These are phyloP conservation scores for Akanthomyces uredinophilus DNA, from an alignment of 2,329 filamentous ascomycete species.

Conservation along the genomic window DNA sequence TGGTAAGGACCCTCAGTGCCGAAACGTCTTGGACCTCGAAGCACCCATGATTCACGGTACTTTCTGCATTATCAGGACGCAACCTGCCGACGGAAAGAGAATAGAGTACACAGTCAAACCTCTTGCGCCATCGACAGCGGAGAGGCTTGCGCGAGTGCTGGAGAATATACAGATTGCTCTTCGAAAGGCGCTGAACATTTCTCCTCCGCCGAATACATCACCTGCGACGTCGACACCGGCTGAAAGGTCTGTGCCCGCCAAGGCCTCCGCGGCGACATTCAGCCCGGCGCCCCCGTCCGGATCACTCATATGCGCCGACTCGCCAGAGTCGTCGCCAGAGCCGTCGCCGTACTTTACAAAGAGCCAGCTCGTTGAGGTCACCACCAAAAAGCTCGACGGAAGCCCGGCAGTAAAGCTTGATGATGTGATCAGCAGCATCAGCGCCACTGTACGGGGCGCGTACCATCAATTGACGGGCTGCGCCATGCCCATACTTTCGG, in stretches of 20 bases:
- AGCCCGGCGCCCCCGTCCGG: slow-evolving; percentile 8
- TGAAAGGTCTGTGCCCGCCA: neutral
- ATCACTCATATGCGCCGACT: slow-evolving; percentile 19
- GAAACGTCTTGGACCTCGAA: slow-evolving; percentile 22
- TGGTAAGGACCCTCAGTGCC: slow-evolving; percentile 13
- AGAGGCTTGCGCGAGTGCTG: neutral
- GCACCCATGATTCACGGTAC: slow-evolving; percentile 17
- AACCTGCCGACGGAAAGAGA: neutral
- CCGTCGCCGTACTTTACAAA: neutral
- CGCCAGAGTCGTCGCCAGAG: slow-evolving; percentile 1
- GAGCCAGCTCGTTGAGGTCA: neutral
- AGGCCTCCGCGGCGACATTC: neutral
- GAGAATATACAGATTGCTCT: neutral
- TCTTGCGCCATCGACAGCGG: neutral
- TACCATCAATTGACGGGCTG: neutral
- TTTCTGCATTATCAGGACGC: slow-evolving; percentile 20
- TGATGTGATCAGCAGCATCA: neutral
- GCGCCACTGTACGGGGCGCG: neutral
- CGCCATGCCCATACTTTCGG: neutral
- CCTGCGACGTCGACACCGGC: neutral
- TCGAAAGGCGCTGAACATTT: neutral
- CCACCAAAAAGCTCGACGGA: neutral
- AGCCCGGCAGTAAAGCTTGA: neutral
- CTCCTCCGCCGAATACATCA: neutral
- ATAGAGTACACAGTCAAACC: neutral